A percentile compares a stretch with the other conserved stretches of the same genome.
Conservation (phyloP, 2,329 filamentous ascomycete genomes). For the Raffaelea albimanens region DNA sequence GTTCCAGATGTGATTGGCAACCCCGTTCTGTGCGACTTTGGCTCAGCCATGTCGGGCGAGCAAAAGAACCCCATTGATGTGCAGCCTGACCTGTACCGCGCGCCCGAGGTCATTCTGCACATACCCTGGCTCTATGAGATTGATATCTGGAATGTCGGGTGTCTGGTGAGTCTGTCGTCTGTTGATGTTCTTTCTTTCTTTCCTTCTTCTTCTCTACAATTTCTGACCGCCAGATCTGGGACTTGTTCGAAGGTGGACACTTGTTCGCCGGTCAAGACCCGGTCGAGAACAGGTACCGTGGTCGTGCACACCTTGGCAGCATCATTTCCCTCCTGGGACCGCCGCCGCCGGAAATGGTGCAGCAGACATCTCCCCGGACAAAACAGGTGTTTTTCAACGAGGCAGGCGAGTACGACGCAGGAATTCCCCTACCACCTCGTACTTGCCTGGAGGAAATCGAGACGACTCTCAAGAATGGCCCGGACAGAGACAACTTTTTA, state of each 20-base stretch:
- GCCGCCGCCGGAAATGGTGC: background rate
- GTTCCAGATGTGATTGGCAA: background rate
- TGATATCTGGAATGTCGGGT: slow-evolving; percentile 3
- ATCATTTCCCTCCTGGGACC: background rate
- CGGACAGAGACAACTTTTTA: background rate
- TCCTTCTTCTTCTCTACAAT: too few species aligned
- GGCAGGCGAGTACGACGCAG: background rate
- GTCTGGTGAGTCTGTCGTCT: too few species aligned
- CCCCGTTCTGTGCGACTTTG: background rate
- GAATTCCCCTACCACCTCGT: background rate
- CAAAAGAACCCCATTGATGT: background rate
- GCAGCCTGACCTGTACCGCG: background rate
- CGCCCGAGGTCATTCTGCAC: background rate
- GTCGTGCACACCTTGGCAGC: background rate
- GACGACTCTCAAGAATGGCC: background rate
- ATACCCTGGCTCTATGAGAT: slow-evolving; percentile 1
- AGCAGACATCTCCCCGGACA: background rate
- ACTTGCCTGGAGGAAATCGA: background rate
- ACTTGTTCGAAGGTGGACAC: background rate
- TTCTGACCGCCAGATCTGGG: too few species aligned
- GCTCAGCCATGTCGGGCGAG: background rate
- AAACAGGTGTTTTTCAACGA: background rate
- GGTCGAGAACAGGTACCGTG: background rate
- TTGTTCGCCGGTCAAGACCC: background rate
- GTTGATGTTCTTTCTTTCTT: too few species aligned